Evolutionary conservation across 2,329 filamentous ascomycete genomes (phyloP), one percentile per base, ranked within the genome.

Genomic region (Ceratocystis albifundus): DNA sequence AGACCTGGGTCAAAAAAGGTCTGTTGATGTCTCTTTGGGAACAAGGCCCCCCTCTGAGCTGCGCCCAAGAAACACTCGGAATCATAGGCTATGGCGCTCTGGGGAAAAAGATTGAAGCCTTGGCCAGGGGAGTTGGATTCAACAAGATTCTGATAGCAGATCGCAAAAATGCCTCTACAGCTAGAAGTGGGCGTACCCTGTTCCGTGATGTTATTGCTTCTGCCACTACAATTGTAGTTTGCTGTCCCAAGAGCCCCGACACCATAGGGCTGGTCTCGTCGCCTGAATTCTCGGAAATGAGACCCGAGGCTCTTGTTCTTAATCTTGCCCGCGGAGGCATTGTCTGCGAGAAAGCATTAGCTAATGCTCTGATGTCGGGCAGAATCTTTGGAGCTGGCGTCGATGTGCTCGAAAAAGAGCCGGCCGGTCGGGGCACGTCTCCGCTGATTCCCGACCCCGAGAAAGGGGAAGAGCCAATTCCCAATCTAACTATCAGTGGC

Each of bases 291-390:
- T 44, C 30, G 5, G n/a, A 57, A 12, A 70, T 72, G 71, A 67
- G 70, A 10, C 53, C 61, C 10, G 68, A 79, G 64, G 69, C 67
- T 6, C 69, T 72, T 8, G 55, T 72, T 30, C 61, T 72, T 62
- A 73, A 72, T 66, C 68, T 70, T 20, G 74, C 74, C 3, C 72
- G 75, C 61, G 75, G 75, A 25, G 73, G 72, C 32, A 73, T 73
- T 48, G 70, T 76, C 25, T 72, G 76, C 48, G 75, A 76, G 71
- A 70, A 71, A n/a, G 74, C 74, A 50, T 68, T 76, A 46, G 70
- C 71, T n/a, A 69, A 71, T 12, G 74, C 75, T 32, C 65, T 76
- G 12, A 69, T 70, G 41, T 70, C 68, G 66, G 70, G 71, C 10
- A 68, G 68, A 57, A 70, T 77, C 36, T 73, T 72, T 5, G 75